Evolutionary conservation across 441 rosid genomes (phyloP).

Genomic region (Omphalea diandra): DNA sequence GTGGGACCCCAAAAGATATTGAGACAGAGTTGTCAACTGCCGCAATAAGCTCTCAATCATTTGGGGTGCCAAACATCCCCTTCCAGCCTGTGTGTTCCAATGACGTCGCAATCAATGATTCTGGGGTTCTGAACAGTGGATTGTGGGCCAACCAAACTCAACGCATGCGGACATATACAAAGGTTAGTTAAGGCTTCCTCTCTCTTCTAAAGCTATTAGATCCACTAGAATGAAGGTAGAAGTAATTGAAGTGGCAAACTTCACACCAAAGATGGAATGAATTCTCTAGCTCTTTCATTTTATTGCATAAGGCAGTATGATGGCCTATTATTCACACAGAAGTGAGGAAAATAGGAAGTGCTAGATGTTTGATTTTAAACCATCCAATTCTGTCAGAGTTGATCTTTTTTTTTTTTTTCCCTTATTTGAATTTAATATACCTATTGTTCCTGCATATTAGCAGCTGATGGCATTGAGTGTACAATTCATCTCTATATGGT

Average conservation of each 20-base stretch:
- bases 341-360: neutral
- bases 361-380: too few species aligned
- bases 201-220: neutral
- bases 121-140: constrained; percentile 75
- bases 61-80: constrained; percentile 77
- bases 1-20: constrained; percentile 71
- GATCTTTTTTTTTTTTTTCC: too few species aligned
- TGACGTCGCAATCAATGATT: constrained; percentile 67
- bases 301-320: neutral
- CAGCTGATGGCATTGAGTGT: neutral
- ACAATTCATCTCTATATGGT: neutral
- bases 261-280: neutral
- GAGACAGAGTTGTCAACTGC: constrained; percentile 94
- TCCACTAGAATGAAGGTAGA: neutral
- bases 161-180: constrained; percentile 89
- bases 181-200: constrained; percentile 45
- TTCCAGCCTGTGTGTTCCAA: constrained; percentile 74
- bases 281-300: neutral
- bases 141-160: constrained; percentile 84
- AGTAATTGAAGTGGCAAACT: neutral
- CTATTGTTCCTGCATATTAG: neutral
- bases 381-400: too few species aligned
- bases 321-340: neutral
- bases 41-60: constrained; percentile 85
- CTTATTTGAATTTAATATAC: too few species aligned